Percentiles rank a stretch among this genome's conserved stretches.
Conservation (phyloP, 2,329 filamentous ascomycete species). For the Botrytis paeoniae region DNA sequence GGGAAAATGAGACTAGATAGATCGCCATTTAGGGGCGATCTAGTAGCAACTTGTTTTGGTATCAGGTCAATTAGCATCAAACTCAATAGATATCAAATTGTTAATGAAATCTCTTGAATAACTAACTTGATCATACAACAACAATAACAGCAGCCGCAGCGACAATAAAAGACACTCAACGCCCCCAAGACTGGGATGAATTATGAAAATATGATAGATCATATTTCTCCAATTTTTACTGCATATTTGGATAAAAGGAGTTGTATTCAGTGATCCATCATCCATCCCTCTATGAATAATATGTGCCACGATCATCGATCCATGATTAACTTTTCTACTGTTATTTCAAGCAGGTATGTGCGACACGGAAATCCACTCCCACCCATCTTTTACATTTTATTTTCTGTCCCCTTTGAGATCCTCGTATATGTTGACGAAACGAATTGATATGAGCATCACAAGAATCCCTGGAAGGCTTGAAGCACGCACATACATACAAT, state of each 20-base stretch:
- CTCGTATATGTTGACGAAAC: constrained; percentile 15
- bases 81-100: not conserved
- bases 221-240: constrained; percentile 3
- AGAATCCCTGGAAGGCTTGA: constrained; percentile 8
- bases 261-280: not conserved
- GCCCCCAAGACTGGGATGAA: not conserved
- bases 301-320: constrained; percentile 9
- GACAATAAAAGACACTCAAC: not conserved
- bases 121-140: not conserved
- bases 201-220: constrained; percentile 9
- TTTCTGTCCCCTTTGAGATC: not conserved
- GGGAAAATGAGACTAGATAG: constrained; percentile 17
- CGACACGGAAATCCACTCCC: not conserved
- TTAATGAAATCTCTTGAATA: not conserved
- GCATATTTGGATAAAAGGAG: constrained; percentile 13
- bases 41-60: constrained; percentile 3
- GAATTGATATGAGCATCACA: not conserved
- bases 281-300: not conserved
- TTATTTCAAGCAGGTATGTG: not conserved
- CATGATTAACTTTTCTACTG: not conserved
- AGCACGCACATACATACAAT: constrained; percentile 1
- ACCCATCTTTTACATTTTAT: not conserved
- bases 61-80: not conserved
- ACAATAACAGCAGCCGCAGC: not conserved
- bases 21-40: constrained; percentile 22